Percentiles rank a stretch among this genome's conserved stretches.
Conservation (phyloP, 257 asterid genomes). For the Solanum pimpinellifolium region DNA sequence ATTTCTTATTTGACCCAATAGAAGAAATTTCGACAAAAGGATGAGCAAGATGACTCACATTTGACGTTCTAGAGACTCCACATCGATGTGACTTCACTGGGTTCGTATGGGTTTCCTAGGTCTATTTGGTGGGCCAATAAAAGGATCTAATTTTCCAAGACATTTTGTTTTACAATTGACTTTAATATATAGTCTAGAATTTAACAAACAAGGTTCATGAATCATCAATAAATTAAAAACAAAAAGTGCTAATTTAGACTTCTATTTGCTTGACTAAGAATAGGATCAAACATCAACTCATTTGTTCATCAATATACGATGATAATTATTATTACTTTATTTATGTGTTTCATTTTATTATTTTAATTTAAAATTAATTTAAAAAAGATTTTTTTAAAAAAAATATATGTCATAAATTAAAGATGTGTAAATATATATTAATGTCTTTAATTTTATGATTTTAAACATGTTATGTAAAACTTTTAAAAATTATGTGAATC, state of each 20-base stretch:
- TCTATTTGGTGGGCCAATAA: neutral
- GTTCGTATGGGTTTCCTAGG: neutral
- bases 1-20: neutral
- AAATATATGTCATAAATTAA: no score
- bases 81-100: neutral
- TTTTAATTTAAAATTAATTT: no score
- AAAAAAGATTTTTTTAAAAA: no score
- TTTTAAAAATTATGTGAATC: neutral
- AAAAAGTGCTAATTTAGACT: neutral
- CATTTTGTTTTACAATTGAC: neutral
- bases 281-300: neutral
- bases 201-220: neutral
- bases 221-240: neutral
- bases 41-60: neutral
- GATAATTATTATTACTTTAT: neutral
- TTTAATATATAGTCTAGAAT: neutral
- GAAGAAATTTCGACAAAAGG: neutral
- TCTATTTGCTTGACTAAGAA: neutral
- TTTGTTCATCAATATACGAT: no score
- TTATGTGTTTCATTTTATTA: no score
- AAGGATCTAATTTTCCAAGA: neutral
- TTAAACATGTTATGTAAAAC: neutral
- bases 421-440: no score
- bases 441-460: accelerated
- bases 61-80: neutral